A percentile compares a stretch with the other conserved stretches of the same genome.
Evolutionary conservation across 352 stramenopile genomes (phyloP).

Genomic region (Globisporangium cylindrosporum): DNA sequence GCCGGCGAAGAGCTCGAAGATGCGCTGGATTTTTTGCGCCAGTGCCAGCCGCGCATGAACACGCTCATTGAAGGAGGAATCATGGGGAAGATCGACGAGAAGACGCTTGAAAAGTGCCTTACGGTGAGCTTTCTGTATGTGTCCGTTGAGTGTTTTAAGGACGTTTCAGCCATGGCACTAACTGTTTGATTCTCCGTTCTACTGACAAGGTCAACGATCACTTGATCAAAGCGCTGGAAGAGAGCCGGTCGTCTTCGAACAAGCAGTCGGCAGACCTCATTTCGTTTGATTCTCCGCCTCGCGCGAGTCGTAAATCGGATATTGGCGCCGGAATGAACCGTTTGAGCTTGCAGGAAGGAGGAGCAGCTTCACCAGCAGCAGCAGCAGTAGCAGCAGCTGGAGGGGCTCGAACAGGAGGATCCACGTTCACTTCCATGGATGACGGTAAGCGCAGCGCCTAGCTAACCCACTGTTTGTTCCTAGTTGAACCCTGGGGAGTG

Average conservation of each 20-base stretch:
- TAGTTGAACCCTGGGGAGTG: too few relatives aligned
- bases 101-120: constrained; percentile 77
- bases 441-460: constrained; percentile 30
- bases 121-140: constrained; percentile 37
- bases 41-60: constrained; percentile 87
- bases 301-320: constrained; percentile 23
- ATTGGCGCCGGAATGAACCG: constrained; percentile 23
- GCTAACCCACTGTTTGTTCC: not conserved
- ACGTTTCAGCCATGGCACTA: not conserved
- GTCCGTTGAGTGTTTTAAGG: not conserved
- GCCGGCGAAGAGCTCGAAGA: constrained; percentile 57
- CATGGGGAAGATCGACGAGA: constrained; percentile 82
- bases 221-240: constrained; percentile 75
- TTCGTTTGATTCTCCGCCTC: constrained; percentile 55
- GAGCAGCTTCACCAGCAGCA: not conserved
- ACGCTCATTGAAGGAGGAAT: constrained; percentile 84
- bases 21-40: constrained; percentile 73
- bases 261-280: constrained; percentile 42
- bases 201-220: constrained; percentile 67
- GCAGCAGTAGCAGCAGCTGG: not conserved
- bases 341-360: constrained; percentile 29
- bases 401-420: constrained; percentile 14
- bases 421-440: constrained; percentile 36
- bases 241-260: constrained; percentile 30
- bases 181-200: not conserved